phyloP scores from a whole-genome alignment of 2,329 filamentous ascomycete genomes.

The Biscogniauxia sp. region DNA sequence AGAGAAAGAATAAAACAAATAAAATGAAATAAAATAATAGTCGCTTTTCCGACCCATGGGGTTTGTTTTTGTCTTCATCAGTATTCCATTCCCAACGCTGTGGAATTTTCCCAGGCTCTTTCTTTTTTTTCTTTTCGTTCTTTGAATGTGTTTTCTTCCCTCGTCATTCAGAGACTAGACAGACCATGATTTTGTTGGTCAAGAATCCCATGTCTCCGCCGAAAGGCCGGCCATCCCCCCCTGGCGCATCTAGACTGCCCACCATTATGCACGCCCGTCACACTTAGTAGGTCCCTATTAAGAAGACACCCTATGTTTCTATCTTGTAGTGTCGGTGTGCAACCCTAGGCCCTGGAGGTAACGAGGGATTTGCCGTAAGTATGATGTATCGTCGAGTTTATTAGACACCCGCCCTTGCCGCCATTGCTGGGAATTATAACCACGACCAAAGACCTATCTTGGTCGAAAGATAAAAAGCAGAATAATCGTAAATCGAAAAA shows the following conservation, averaged over 20 bases:
- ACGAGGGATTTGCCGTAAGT: conserved; percentile 5
- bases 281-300: conserved; percentile 3
- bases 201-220: conserved; percentile 5
- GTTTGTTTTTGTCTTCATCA: conserved; percentile 2
- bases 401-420: conserved; percentile 8
- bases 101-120: conserved; percentile 8
- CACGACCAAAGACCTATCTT: conserved; percentile 17
- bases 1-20: not conserved
- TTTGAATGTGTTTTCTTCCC: not conserved
- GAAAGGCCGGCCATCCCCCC: not conserved
- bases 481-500: conserved; percentile 33
- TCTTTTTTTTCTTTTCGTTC: not conserved
- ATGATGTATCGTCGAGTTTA: conserved; percentile 8
- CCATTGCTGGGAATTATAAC: conserved; percentile 24
- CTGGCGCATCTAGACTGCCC: not conserved
- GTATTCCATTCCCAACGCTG: conserved; percentile 5
- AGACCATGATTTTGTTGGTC: not conserved
- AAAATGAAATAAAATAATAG: conserved; percentile 8
- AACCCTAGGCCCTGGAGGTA: not conserved
- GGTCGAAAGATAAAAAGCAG: conserved; percentile 20
- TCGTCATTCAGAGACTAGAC: not conserved
- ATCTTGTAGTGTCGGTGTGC: conserved; percentile 1
- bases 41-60: conserved; percentile 10
- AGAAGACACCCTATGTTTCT: conserved; percentile 2
- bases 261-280: conserved; percentile 4